A percentile compares a stretch with the other conserved stretches of the same genome.
Conservation (phyloP, 768 basidiomycete species). For the Pisolithus sp. region DNA sequence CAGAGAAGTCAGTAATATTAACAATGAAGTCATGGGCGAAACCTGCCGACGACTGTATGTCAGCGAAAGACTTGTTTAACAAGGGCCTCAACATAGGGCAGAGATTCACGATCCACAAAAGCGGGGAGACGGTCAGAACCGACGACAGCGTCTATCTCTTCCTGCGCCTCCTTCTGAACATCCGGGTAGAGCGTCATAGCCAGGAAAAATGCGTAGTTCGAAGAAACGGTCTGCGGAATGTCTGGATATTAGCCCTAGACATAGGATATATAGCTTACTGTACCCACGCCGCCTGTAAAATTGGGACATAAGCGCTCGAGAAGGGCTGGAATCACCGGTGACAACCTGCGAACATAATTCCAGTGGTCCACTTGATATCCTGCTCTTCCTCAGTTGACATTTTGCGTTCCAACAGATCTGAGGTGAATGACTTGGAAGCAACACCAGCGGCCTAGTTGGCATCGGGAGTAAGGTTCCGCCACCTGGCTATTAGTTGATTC, state of each 20-base stretch:
- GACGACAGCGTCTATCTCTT: constrained; percentile 9
- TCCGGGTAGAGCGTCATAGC: constrained; percentile 13
- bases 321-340: not conserved
- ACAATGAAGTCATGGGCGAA: no score
- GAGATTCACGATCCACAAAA: constrained; percentile 6
- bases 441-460: constrained; percentile 42
- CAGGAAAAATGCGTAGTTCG: constrained; percentile 5
- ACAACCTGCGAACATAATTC: constrained; percentile 24
- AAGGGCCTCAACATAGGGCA: constrained; percentile 11
- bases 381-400: constrained; percentile 31
- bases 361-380: constrained; percentile 21
- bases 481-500: not conserved
- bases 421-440: constrained; percentile 39
- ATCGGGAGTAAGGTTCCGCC: not conserved
- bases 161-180: constrained; percentile 9
- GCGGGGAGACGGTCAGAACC: constrained; percentile 5
- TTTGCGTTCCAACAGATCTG: constrained; percentile 45
- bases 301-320: not conserved
- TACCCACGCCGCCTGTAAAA: not conserved
- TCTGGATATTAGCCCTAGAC: not conserved
- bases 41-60: not conserved
- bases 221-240: constrained; percentile 6
- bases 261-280: not conserved
- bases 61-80: constrained; percentile 14
- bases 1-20: no score